Evolutionary conservation across 306 rosid species (phyloP).

Genomic region (Pyrus bretschneideri): DNA sequence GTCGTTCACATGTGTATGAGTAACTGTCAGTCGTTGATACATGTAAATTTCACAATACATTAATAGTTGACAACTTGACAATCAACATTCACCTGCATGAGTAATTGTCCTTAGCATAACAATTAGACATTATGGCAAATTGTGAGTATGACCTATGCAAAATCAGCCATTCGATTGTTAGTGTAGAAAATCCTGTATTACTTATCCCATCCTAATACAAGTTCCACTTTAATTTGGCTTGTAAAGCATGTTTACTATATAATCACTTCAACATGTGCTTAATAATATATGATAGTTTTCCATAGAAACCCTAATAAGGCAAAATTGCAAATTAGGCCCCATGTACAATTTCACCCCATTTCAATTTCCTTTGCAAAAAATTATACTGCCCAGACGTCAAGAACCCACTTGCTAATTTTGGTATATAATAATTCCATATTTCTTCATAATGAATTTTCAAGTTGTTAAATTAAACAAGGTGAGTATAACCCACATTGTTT

Average conservation of each 20-base stretch:
- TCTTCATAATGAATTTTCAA: neutral
- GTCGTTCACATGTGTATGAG: too few relatives aligned
- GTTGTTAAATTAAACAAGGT: neutral
- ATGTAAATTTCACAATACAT: neutral
- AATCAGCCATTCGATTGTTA: too few relatives aligned
- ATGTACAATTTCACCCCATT: neutral
- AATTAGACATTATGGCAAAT: neutral
- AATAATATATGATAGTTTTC: neutral
- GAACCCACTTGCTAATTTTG: constrained; percentile 2
- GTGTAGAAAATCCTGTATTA: too few relatives aligned
- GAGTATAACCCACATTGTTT: neutral
- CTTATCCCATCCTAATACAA: too few relatives aligned
- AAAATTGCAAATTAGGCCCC: neutral
- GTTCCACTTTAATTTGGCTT: too few relatives aligned
- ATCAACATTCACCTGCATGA: neutral
- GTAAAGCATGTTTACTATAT: neutral
- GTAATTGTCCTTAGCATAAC: neutral
- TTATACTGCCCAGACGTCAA: constrained; percentile 1
- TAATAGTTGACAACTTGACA: too few relatives aligned
- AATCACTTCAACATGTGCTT: neutral
- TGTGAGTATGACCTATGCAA: neutral
- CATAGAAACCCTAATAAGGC: neutral
- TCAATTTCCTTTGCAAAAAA: neutral
- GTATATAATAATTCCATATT: neutral
- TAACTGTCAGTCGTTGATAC: too few relatives aligned